phyloP scores from a whole-genome alignment of 2,329 filamentous ascomycete species.

The Thelonectria blattea region DNA sequence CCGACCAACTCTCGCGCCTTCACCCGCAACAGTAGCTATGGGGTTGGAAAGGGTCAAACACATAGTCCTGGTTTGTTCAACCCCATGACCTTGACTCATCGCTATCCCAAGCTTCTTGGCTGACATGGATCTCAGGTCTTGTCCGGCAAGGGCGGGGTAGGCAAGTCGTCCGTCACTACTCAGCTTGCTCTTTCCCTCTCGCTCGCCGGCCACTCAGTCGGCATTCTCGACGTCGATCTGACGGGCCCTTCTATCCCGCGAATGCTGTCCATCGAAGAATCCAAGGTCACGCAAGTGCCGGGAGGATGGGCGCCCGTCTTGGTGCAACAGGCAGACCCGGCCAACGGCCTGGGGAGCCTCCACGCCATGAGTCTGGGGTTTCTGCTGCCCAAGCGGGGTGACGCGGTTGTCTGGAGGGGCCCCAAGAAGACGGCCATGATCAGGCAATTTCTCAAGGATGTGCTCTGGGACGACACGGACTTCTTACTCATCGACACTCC shows the following conservation, averaged over 20 bases:
- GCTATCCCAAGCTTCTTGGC: background rate
- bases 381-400: constrained; percentile 79
- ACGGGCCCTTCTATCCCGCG: constrained; percentile 96
- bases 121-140: constrained; percentile 62
- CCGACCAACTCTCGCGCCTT: background rate
- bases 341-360: constrained; percentile 64
- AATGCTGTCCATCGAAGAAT: constrained; percentile 86
- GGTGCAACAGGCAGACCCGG: constrained; percentile 69
- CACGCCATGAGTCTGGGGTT: constrained; percentile 94
- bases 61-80: constrained; percentile 70
- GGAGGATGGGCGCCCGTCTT: constrained; percentile 91
- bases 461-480: constrained; percentile 86
- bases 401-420: constrained; percentile 96
- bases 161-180: constrained; percentile 97
- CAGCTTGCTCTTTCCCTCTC: constrained; percentile 91
- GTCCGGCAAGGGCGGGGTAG: constrained; percentile 96
- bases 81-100: background rate
- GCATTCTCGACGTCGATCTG: constrained; percentile 94
- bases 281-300: constrained; percentile 89
- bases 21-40: constrained; percentile 34
- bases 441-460: constrained; percentile 90
- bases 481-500: constrained; percentile 95
- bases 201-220: constrained; percentile 84
- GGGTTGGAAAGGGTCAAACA: constrained; percentile 69
- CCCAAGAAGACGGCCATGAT: constrained; percentile 99